These are phyloP conservation scores for Flaveria sonorensis DNA, from an alignment of 129 eudicot genomes.

Conservation along the genomic window DNA sequence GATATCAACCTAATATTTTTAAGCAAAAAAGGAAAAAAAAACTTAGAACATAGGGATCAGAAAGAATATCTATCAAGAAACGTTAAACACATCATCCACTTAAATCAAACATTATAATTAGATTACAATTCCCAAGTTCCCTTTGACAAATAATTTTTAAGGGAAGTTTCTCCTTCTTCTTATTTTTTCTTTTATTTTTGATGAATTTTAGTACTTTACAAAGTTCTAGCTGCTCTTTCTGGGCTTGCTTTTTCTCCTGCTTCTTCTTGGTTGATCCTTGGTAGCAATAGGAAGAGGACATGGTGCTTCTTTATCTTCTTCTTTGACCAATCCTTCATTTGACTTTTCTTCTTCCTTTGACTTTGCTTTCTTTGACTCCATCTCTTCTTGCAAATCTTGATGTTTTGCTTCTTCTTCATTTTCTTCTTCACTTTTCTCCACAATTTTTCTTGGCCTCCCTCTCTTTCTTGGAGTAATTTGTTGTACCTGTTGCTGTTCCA, in stretches of 20 bases:
- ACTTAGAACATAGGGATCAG: not conserved
- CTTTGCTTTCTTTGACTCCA: constrained; percentile 43
- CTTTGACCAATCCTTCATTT: constrained; percentile 31
- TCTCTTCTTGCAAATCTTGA: constrained; percentile 33
- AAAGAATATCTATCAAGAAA: constrained; percentile 6
- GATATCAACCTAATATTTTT: not conserved
- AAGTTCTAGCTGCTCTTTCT: constrained; percentile 53
- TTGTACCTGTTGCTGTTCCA: constrained; percentile 38
- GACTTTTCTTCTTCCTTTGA: constrained; percentile 32
- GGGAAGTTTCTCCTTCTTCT: not conserved
- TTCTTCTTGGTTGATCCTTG: constrained; percentile 45
- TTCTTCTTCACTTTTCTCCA: constrained; percentile 41
- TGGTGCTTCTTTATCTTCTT: constrained; percentile 34
- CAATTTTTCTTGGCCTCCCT: constrained; percentile 70
- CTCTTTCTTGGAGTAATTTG: constrained; percentile 59
- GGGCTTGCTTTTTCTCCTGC: constrained; percentile 70
- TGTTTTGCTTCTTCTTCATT: constrained; percentile 23
- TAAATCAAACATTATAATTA: constrained; percentile 17
- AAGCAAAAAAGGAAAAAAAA: not conserved
- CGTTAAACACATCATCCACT: constrained; percentile 2
- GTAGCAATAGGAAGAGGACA: constrained; percentile 13
- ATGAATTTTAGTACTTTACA: constrained; percentile 6
- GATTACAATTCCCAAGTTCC: constrained; percentile 31
- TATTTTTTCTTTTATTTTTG: not conserved
- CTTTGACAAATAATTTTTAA: constrained; percentile 14